phyloP scores from a whole-genome alignment of 2,329 filamentous ascomycete species.

The Didymosphaeria variabile region DNA sequence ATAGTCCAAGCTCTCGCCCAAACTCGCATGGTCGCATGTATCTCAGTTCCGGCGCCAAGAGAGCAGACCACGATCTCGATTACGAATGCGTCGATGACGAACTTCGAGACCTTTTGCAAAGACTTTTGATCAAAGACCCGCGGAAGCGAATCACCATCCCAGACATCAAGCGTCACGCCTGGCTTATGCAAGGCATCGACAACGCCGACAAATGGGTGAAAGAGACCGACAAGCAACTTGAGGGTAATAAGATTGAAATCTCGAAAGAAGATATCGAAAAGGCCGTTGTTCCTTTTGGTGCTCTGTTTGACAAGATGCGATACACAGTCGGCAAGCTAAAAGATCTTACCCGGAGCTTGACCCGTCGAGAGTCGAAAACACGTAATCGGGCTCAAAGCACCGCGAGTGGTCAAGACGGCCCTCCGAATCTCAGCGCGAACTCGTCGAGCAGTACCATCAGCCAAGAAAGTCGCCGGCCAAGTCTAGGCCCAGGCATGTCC shows the following conservation, averaged over 20 bases:
- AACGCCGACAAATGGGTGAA: slow-evolving; percentile 87
- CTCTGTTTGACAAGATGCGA: slow-evolving; percentile 82
- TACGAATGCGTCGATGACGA: slow-evolving; percentile 88
- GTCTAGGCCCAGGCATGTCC: slow-evolving; percentile 67
- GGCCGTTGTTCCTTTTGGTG: slow-evolving; percentile 82
- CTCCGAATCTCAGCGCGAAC: slow-evolving; percentile 61
- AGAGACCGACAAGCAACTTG: slow-evolving; percentile 80
- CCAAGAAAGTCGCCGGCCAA: slow-evolving; percentile 64
- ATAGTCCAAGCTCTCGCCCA: slow-evolving; percentile 55
- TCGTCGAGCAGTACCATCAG: slow-evolving; percentile 65
- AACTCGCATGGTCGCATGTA: slow-evolving; percentile 58
- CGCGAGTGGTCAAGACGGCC: slow-evolving; percentile 64
- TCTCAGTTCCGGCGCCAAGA: slow-evolving; percentile 68
- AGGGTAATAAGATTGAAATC: slow-evolving; percentile 88
- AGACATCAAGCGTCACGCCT: slow-evolving; percentile 93
- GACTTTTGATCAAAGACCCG: slow-evolving; percentile 89
- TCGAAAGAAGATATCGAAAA: slow-evolving; percentile 90
- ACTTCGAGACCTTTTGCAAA: slow-evolving; percentile 78
- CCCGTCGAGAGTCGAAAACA: slow-evolving; percentile 57
- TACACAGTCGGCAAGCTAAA: slow-evolving; percentile 71
- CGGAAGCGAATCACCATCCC: slow-evolving; percentile 85
- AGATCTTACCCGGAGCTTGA: slow-evolving; percentile 38
- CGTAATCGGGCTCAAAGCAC: slow-evolving; percentile 64
- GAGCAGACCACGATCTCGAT: slow-evolving; percentile 78
- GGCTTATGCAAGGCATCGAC: slow-evolving; percentile 82